Percentiles rank a stretch among this genome's conserved stretches.
Conservation (phyloP, 768 basidiomycete genomes). For the Coprinellus micaceus region DNA sequence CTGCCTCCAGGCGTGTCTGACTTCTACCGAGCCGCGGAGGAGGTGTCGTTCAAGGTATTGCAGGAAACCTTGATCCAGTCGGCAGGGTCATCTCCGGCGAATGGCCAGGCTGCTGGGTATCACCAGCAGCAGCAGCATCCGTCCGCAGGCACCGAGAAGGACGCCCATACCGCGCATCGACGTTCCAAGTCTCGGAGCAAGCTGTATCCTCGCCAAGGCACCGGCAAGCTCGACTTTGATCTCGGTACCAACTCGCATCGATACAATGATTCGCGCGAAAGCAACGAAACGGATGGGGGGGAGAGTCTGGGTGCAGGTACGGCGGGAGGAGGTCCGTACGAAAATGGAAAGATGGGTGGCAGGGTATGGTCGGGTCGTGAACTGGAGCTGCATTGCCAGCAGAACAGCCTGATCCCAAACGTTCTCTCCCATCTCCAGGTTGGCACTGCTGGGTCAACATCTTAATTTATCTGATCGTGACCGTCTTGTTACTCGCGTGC, state of each 20-base stretch:
- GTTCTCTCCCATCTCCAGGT: constrained; percentile 66
- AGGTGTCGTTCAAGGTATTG: constrained; percentile 76
- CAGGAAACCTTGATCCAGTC: constrained; percentile 74
- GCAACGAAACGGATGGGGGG: constrained; percentile 22
- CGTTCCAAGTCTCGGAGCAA: constrained; percentile 72
- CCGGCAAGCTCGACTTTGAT: constrained; percentile 63
- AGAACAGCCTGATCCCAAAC: constrained; percentile 82
- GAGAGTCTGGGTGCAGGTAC: background rate
- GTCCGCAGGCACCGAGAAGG: background rate
- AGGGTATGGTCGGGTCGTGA: constrained; percentile 78
- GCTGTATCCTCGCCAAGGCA: constrained; percentile 59
- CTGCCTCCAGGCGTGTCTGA: constrained; percentile 34
- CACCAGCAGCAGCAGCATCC: background rate
- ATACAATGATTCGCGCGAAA: constrained; percentile 27
- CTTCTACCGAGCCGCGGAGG: constrained; percentile 65
- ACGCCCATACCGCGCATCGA: constrained; percentile 31
- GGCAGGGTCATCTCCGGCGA: constrained; percentile 4
- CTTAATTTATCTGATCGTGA: constrained; percentile 3
- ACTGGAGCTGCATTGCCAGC: constrained; percentile 77
- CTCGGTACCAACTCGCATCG: constrained; percentile 29
- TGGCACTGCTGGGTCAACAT: constrained; percentile 36
- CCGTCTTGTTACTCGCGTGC: constrained; percentile 1
- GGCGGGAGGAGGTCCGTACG: constrained; percentile 13
- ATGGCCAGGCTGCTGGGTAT: constrained; percentile 10
- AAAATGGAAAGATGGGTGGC: constrained; percentile 35